Evolutionary conservation across 2,329 filamentous ascomycete genomes (phyloP).

Genomic region (Periconia macrospinosa): DNA sequence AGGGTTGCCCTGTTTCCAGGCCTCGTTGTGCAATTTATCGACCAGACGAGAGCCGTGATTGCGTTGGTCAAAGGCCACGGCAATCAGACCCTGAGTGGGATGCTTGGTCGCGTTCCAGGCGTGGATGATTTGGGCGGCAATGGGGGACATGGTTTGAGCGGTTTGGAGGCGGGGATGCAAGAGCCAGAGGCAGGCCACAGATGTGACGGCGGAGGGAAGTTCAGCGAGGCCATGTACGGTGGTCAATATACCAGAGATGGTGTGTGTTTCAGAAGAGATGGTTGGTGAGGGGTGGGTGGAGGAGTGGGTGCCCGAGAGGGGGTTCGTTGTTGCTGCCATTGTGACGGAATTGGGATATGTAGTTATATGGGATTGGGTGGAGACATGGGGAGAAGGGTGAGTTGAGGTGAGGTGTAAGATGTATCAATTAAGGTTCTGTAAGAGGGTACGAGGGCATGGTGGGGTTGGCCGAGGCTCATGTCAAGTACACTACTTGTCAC

Average conservation of each 20-base stretch:
- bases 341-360: not conserved
- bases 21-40: slow-evolving; percentile 68
- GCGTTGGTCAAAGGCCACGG: slow-evolving; percentile 85
- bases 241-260: slow-evolving; percentile 76
- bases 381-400: not conserved
- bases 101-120: slow-evolving; percentile 62
- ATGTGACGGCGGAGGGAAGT: slow-evolving; percentile 57
- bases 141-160: slow-evolving; percentile 72
- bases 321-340: slow-evolving; percentile 41
- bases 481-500: too few species aligned
- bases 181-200: slow-evolving; percentile 84
- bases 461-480: slow-evolving; percentile 1
- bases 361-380: not conserved
- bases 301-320: slow-evolving; percentile 32
- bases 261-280: slow-evolving; percentile 67
- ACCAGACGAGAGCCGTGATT: slow-evolving; percentile 83
- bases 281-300: slow-evolving; percentile 17
- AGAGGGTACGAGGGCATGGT: too few species aligned
- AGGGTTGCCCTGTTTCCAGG: slow-evolving; percentile 78
- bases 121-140: slow-evolving; percentile 70
- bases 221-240: slow-evolving; percentile 82
- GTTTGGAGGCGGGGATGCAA: slow-evolving; percentile 76
- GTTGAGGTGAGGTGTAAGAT: not conserved
- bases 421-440: not conserved
- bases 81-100: slow-evolving; percentile 65